A percentile compares a stretch with the other conserved stretches of the same genome.
These are phyloP conservation scores for Amanita thiersii DNA, from an alignment of 768 basidiomycete genomes.

Conservation along the genomic window DNA sequence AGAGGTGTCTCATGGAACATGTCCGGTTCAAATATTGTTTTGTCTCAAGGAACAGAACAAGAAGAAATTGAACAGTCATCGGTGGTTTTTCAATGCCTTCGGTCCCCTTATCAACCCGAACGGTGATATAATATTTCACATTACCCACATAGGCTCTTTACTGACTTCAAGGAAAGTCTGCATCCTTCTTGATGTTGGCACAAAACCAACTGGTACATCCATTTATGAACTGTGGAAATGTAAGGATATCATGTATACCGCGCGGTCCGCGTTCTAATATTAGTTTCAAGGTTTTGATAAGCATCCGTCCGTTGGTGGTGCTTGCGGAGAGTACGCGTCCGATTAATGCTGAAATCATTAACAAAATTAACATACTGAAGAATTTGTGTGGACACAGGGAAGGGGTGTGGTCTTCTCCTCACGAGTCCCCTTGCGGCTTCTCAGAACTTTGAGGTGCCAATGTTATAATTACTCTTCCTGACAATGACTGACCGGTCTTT, in stretches of 20 bases:
- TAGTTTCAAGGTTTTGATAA: constrained; percentile 61
- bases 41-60: constrained; percentile 95
- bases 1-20: constrained; percentile 68
- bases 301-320: constrained; percentile 82
- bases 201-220: constrained; percentile 89
- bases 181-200: constrained; percentile 89
- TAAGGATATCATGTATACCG: constrained; percentile 15
- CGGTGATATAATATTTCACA: constrained; percentile 30
- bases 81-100: constrained; percentile 98
- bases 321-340: constrained; percentile 77
- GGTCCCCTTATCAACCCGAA: constrained; percentile 83
- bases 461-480: not conserved
- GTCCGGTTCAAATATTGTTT: constrained; percentile 83
- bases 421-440: constrained; percentile 81
- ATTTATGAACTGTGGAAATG: constrained; percentile 98
- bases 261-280: not conserved
- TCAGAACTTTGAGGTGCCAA: constrained; percentile 81
- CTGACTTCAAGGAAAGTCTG: constrained; percentile 62
- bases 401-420: constrained; percentile 61
- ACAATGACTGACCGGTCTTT: constrained; percentile 7
- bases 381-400: constrained; percentile 78
- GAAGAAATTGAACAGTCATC: constrained; percentile 93
- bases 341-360: not conserved
- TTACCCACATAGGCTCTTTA: not conserved
- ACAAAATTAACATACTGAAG: constrained; percentile 21